These are phyloP conservation scores for Clarireedia sp. DNA, from an alignment of 2,329 filamentous ascomycete species.

Conservation along the genomic window DNA sequence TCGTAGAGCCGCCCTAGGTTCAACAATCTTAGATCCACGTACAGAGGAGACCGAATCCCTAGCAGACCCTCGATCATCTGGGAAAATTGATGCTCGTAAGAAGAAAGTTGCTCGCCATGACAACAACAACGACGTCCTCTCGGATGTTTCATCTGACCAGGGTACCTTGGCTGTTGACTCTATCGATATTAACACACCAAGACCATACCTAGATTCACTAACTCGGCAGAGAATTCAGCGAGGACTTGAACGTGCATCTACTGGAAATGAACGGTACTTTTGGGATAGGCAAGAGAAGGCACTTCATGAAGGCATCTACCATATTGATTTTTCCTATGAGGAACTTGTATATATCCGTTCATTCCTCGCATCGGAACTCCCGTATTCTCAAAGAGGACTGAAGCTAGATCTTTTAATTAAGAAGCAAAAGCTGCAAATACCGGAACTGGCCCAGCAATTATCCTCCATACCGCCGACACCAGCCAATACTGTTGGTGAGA, in stretches of 20 bases:
- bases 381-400: neutral
- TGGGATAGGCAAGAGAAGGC: neutral
- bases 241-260: constrained; percentile 6
- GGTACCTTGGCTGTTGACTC: neutral
- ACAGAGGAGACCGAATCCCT: neutral
- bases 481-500: constrained; percentile 36
- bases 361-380: neutral
- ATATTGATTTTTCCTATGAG: constrained; percentile 17
- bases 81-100: neutral
- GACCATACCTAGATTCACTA: constrained; percentile 10
- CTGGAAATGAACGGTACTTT: neutral
- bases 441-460: constrained; percentile 1
- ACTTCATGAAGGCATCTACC: constrained; percentile 1
- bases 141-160: neutral
- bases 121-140: neutral
- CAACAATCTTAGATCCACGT: neutral
- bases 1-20: neutral
- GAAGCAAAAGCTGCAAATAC: constrained; percentile 3
- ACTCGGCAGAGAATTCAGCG: constrained; percentile 7
- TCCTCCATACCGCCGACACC: neutral
- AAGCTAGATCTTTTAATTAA: neutral
- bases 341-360: constrained; percentile 8
- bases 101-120: neutral
- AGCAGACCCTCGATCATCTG: neutral
- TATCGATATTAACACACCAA: neutral